Evolutionary conservation across 2,329 filamentous ascomycete species (phyloP).

Genomic region (Metarhizium sp.): DNA sequence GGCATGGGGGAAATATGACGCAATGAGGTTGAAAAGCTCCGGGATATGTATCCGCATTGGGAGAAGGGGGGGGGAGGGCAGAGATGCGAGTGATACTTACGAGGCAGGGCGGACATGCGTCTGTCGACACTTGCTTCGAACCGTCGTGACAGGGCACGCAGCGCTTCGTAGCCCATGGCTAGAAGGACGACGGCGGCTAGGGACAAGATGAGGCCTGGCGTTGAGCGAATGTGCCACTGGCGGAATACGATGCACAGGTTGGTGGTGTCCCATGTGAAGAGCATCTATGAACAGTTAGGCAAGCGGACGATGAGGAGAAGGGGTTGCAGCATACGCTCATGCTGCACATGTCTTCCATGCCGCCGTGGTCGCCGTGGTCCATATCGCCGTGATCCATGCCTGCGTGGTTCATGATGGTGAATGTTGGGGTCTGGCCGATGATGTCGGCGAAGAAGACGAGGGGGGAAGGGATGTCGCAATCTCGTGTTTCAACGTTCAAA

Average conservation of each 20-base stretch:
- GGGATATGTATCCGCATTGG: no score
- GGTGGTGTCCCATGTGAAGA: conserved; percentile 91
- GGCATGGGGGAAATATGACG: background rate
- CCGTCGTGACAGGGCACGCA: conserved; percentile 65
- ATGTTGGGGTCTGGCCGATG: background rate
- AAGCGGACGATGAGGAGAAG: background rate
- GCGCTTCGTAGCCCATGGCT: conserved; percentile 84
- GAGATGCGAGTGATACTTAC: conserved; percentile 31
- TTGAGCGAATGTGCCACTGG: conserved; percentile 76
- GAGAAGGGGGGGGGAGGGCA: background rate
- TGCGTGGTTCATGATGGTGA: conserved; percentile 9
- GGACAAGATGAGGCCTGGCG: conserved; percentile 67
- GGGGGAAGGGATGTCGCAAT: background rate
- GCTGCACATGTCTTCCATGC: conserved; percentile 62
- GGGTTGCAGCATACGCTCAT: conserved; percentile 63
- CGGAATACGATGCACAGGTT: conserved; percentile 95
- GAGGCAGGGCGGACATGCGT: conserved; percentile 38
- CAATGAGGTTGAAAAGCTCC: conserved; percentile 1
- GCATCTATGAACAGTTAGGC: conserved; percentile 57
- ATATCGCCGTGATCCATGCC: conserved; percentile 33
- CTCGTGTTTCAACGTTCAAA: background rate
- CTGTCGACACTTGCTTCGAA: conserved; percentile 57
- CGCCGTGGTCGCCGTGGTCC: conserved; percentile 33
- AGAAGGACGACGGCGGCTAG: conserved; percentile 74
- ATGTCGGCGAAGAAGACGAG: background rate